Percentiles rank a stretch among this genome's conserved stretches.
Conservation (phyloP, 2,329 filamentous ascomycete genomes). For the Metarhizium sp. region DNA sequence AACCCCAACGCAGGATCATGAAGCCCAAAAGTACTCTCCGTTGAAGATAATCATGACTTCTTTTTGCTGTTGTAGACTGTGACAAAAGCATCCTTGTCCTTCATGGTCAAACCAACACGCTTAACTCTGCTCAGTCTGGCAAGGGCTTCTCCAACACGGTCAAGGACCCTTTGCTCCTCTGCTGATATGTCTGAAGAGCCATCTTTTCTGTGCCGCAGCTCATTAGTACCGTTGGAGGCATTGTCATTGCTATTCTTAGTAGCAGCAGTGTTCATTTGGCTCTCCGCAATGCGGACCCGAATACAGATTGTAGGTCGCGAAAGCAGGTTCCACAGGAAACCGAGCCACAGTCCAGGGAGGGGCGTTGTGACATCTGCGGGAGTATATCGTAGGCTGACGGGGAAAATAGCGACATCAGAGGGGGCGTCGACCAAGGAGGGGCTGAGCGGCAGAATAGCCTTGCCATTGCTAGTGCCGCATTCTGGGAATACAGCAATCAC, state of each 20-base stretch:
- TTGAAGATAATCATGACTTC: constrained; percentile 17
- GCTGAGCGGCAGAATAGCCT: constrained; percentile 76
- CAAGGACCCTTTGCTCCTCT: constrained; percentile 63
- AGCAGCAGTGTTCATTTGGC: constrained; percentile 44
- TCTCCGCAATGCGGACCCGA: constrained; percentile 79
- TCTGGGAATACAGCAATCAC: constrained; percentile 87
- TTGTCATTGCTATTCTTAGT: constrained; percentile 25
- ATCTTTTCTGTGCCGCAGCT: constrained; percentile 18
- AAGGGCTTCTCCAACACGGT: constrained; percentile 74
- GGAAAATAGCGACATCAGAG: constrained; percentile 68
- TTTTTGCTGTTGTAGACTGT: constrained; percentile 46
- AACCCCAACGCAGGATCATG: background rate
- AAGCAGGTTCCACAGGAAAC: constrained; percentile 79
- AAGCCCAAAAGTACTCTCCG: background rate
- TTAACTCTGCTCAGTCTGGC: constrained; percentile 84
- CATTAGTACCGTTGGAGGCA: constrained; percentile 16
- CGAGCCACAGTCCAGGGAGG: constrained; percentile 60
- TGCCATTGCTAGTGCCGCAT: constrained; percentile 87
- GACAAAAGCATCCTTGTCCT: constrained; percentile 77
- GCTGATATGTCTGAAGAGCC: constrained; percentile 20
- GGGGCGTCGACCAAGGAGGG: constrained; percentile 64
- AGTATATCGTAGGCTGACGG: constrained; percentile 81
- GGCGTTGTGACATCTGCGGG: constrained; percentile 87
- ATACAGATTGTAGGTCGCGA: constrained; percentile 82
- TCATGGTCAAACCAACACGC: constrained; percentile 72